A percentile compares a stretch with the other conserved stretches of the same genome.
phyloP scores from a whole-genome alignment of 2,329 filamentous ascomycete species.

The Pestalotiopsis sp. region DNA sequence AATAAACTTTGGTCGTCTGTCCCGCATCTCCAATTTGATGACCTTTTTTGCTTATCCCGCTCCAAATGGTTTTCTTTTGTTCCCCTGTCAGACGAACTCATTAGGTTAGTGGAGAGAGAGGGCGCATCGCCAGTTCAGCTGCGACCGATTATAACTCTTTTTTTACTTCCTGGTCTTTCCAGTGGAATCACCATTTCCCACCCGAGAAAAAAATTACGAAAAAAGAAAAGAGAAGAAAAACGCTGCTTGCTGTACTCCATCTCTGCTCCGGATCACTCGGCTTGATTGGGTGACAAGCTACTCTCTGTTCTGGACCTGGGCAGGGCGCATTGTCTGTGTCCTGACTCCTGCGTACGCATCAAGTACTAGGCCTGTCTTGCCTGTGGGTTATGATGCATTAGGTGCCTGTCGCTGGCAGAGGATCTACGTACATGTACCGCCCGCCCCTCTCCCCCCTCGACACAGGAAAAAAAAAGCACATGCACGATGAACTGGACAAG shows the following conservation, averaged over 20 bases:
- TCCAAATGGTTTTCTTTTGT: background rate
- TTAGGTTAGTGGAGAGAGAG: background rate
- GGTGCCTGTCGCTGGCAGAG: background rate
- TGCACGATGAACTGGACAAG: background rate
- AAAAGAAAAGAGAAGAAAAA: background rate
- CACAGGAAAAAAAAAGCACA: background rate
- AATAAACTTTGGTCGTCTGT: slow-evolving; percentile 1
- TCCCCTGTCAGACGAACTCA: background rate
- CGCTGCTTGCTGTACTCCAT: background rate
- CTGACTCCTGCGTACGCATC: background rate
- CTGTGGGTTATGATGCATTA: background rate
- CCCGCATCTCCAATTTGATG: background rate
- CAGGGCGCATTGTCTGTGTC: background rate
- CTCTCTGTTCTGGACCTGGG: background rate
- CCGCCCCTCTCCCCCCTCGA: background rate
- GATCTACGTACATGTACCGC: no score
- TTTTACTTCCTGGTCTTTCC: background rate
- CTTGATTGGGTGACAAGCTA: background rate
- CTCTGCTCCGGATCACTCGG: background rate
- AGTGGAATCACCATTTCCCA: background rate
- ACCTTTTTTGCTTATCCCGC: background rate
- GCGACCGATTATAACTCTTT: background rate
- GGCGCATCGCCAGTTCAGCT: background rate
- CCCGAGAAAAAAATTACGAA: background rate
- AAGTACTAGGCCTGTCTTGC: background rate